Evolutionary conservation across 345 rosid genomes (phyloP).

Genomic region (Euphorbia pulcherrima): DNA sequence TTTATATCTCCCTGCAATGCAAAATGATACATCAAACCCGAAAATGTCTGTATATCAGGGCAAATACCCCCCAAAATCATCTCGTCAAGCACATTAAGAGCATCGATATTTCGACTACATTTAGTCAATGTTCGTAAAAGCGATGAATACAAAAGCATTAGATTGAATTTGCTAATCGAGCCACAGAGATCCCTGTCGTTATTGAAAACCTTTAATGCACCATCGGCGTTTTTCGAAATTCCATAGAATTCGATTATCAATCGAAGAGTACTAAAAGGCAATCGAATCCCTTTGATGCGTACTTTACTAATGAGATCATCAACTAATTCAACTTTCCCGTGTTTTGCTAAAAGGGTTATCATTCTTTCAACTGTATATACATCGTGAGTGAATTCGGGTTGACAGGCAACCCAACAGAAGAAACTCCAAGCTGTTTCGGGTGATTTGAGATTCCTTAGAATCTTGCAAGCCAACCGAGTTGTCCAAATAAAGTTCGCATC

Average conservation of each 20-base stretch:
- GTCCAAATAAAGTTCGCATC: conserved; percentile 83
- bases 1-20: conserved; percentile 68
- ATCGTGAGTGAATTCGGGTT: conserved; percentile 78
- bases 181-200: conserved; percentile 56
- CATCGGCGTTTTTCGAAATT: conserved; percentile 74
- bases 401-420: conserved; percentile 89
- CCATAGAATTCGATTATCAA: conserved; percentile 79
- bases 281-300: conserved; percentile 54
- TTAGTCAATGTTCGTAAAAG: conserved; percentile 72
- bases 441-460: conserved; percentile 66
- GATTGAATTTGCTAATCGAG: conserved; percentile 44
- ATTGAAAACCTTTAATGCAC: conserved; percentile 69
- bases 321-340: conserved; percentile 63
- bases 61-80: conserved; percentile 51
- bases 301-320: conserved; percentile 63
- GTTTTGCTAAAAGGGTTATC: conserved; percentile 68
- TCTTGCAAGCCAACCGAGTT: conserved; percentile 70
- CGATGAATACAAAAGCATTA: conserved; percentile 75
- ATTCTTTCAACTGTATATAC: conserved; percentile 67
- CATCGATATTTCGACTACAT: conserved; percentile 60
- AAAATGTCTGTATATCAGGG: conserved; percentile 83
- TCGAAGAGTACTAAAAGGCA: conserved; percentile 76
- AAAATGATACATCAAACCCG: conserved; percentile 78
- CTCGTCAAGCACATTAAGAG: conserved; percentile 64
- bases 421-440: conserved; percentile 76